Base-by-base conservation (phyloP, 164 flowering plant genomes). In the Liriodendron chinense region DNA sequence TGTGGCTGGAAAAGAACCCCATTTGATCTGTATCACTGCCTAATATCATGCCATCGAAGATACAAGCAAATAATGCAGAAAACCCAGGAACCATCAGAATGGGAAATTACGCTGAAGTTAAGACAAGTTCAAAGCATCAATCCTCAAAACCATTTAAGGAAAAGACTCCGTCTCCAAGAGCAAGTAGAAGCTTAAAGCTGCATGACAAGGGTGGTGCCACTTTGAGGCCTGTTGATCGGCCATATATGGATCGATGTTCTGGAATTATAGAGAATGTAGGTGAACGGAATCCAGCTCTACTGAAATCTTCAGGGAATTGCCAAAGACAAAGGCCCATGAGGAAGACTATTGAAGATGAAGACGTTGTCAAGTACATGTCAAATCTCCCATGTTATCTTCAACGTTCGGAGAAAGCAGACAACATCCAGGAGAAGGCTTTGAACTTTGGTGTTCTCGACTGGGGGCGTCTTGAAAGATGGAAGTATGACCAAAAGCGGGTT, bases 371-470 rank as follows among this genome's bases (percentile, higher is more conserved):
- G 79, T 81, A 90, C 86, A 96, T 94, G 96, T 92, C 98, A 4
- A 87, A 88, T 77, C 80, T 94, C 73, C 99, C 99, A 0, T 72
- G 79, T 72, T 94, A 87, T 83, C 89, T 93, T 64, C 90, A 86
- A 81, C 86, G 77, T 5, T 26, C 82, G 72, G 89, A 89, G 67
- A 85, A 57, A 67, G 88, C 82, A 75, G 87, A 81, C 78, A 86
- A 77, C 64, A 43, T 78, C 28, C 88, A 84, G 77, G 91, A 83
- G 56, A 89, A 86, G 78, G 89, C 91, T 47, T 83, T 92, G 77
- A 92, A 86, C 82, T 81, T 94, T 75, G 99, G 97, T 25, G 99
- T 96, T 76, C 89, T 94, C 72, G 96, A 92, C 74, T 93, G 96
- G 97, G 78, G 80, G 28, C 89, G 84, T 64, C 82, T 96, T 7